phyloP scores from a whole-genome alignment of 2,329 filamentous ascomycete species.

The Lecanicillium sp. region DNA sequence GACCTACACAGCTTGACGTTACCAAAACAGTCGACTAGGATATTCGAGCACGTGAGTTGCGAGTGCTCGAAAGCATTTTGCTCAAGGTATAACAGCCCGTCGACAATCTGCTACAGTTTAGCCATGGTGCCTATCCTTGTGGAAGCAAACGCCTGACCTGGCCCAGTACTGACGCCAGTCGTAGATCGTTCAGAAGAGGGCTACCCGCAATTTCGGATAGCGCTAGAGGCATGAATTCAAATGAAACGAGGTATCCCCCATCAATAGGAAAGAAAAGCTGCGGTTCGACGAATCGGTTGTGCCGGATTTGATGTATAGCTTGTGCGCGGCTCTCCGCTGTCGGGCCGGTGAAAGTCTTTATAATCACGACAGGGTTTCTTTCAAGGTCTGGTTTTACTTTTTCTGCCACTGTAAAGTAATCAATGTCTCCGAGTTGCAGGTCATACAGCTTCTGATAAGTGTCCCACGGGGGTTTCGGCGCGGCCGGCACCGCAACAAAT shows the following conservation, averaged over 20 bases:
- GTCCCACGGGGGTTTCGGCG: not conserved
- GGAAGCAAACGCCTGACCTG: slow-evolving; percentile 2
- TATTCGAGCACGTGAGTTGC: slow-evolving; percentile 7
- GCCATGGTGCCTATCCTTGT: not conserved
- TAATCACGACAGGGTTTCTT: not conserved
- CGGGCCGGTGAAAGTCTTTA: slow-evolving; percentile 1
- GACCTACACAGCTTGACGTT: slow-evolving; percentile 8
- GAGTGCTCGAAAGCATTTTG: slow-evolving; percentile 6
- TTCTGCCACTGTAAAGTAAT: slow-evolving; percentile 1
- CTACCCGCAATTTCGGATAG: slow-evolving; percentile 5
- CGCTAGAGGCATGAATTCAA: slow-evolving; percentile 9
- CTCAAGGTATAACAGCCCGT: slow-evolving; percentile 7
- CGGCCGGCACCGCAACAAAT: not conserved
- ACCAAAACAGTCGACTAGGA: slow-evolving; percentile 4
- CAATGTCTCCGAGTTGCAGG: not conserved
- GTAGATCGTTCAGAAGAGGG: slow-evolving; percentile 6
- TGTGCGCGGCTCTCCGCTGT: not conserved
- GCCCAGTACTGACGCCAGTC: slow-evolving; percentile 7
- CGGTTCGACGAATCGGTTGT: slow-evolving; percentile 3
- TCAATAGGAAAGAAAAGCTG: slow-evolving; percentile 1
- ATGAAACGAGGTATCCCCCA: slow-evolving; percentile 1
- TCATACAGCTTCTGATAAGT: slow-evolving; percentile 1
- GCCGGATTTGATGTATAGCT: slow-evolving; percentile 2
- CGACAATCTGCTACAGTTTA: slow-evolving; percentile 4
- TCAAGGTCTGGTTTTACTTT: not conserved